phyloP scores from a whole-genome alignment of 108 stramenopile genomes.

The Fistulifera pelliculosa region DNA sequence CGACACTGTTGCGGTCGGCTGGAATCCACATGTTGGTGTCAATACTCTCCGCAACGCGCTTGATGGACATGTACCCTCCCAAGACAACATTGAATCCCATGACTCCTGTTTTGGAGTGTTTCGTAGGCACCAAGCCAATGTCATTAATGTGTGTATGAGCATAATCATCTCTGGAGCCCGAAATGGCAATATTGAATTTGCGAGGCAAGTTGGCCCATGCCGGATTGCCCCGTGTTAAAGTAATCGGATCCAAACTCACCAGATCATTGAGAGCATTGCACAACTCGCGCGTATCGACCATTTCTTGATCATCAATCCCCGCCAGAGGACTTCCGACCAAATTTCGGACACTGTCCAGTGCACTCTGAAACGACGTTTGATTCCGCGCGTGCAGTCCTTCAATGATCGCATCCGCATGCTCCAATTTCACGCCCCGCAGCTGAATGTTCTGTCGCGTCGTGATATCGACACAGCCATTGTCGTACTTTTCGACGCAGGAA shows the following conservation, averaged over 20 bases:
- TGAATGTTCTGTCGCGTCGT: conserved; percentile 91
- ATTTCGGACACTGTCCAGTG: conserved; percentile 88
- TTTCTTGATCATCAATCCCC: conserved; percentile 83
- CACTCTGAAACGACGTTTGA: conserved; percentile 81
- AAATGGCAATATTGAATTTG: conserved; percentile 92
- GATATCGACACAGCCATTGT: conserved; percentile 83
- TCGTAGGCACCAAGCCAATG: conserved; percentile 68
- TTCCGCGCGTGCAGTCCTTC: conserved; percentile 80
- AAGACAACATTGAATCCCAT: conserved; percentile 93
- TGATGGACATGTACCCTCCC: conserved; percentile 92
- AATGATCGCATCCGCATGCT: conserved; percentile 82
- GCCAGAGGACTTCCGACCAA: conserved; percentile 91
- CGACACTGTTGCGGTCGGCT: conserved; percentile 66
- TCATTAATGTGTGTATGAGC: conserved; percentile 95
- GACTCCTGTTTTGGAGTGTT: conserved; percentile 67
- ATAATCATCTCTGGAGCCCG: conserved; percentile 86
- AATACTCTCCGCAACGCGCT: conserved; percentile 76
- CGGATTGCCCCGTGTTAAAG: conserved; percentile 77
- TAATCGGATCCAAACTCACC: conserved; percentile 64
- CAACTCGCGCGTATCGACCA: conserved; percentile 82
- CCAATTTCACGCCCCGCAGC: conserved; percentile 85
- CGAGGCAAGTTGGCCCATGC: conserved; percentile 82
- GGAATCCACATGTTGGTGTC: conserved; percentile 81
- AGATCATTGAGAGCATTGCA: conserved; percentile 81
- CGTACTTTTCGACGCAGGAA: conserved; percentile 76